Percentiles rank a stretch among this genome's conserved stretches.
phyloP scores from a whole-genome alignment of 2,329 filamentous ascomycete species.

The Neonectria faginata region DNA sequence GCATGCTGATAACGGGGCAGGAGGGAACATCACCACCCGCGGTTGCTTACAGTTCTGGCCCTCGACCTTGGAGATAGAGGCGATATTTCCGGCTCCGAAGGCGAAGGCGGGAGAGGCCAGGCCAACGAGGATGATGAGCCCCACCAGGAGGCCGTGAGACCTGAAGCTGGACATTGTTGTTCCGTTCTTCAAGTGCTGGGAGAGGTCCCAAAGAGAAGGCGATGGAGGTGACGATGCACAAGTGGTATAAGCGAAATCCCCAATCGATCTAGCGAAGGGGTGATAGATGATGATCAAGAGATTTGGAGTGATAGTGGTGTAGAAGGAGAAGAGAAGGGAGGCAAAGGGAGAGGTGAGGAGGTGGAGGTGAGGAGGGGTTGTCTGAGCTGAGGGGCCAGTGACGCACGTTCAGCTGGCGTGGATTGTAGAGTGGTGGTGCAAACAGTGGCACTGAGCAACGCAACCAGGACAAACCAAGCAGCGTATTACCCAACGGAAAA shows the following conservation, averaged over 20 bases:
- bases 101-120: slow-evolving; percentile 77
- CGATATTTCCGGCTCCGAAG: slow-evolving; percentile 92
- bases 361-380: slow-evolving; percentile 34
- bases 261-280: slow-evolving; percentile 39
- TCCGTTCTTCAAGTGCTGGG: slow-evolving; percentile 37
- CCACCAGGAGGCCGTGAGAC: slow-evolving; percentile 64
- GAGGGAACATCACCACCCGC: neutral
- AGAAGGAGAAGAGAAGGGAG: slow-evolving; percentile 21
- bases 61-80: slow-evolving; percentile 81
- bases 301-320: slow-evolving; percentile 7
- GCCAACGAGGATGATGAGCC: slow-evolving; percentile 71
- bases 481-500: slow-evolving; percentile 23
- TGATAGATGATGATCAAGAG: slow-evolving; percentile 6
- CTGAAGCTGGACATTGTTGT: slow-evolving; percentile 61
- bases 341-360: slow-evolving; percentile 27
- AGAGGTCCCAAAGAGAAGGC: slow-evolving; percentile 24
- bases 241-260: slow-evolving; percentile 27
- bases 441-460: slow-evolving; percentile 28
- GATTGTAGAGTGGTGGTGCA: slow-evolving; percentile 26
- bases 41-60: slow-evolving; percentile 78
- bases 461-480: slow-evolving; percentile 30
- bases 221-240: slow-evolving; percentile 23
- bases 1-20: neutral
- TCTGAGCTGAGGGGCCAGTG: slow-evolving; percentile 45
- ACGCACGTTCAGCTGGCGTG: slow-evolving; percentile 44